Conservation (phyloP, 1,284 basidiomycete species). For the Spongispora temasekensis region DNA sequence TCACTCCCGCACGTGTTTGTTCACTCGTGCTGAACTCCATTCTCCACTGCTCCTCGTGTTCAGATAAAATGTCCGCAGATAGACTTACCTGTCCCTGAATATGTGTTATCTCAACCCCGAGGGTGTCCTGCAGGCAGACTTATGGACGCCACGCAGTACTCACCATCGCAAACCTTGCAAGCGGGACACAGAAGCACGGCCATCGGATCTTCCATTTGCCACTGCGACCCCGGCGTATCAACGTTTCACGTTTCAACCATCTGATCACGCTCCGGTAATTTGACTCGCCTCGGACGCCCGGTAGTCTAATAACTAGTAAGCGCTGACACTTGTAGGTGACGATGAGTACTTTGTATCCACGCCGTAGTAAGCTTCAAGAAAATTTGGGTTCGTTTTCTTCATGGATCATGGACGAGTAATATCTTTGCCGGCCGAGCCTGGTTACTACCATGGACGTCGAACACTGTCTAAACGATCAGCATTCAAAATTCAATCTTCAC, state of each 20-base stretch:
- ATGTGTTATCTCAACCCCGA: slow-evolving; percentile 7
- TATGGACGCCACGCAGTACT: slow-evolving; percentile 18
- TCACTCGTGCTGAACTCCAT: slow-evolving; percentile 12
- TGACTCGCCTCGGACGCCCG: no score
- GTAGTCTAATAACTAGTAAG: no score
- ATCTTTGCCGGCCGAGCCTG: no score
- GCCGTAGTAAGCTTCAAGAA: no score
- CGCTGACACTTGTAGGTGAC: no score
- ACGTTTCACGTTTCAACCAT: slow-evolving; percentile 11
- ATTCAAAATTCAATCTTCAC: no score
- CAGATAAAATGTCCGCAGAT: slow-evolving; percentile 1
- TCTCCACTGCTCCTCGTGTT: slow-evolving; percentile 19
- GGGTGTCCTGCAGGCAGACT: slow-evolving; percentile 28
- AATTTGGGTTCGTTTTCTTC: no score
- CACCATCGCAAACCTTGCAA: slow-evolving; percentile 9
- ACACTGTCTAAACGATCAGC: no score
- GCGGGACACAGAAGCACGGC: slow-evolving; percentile 15
- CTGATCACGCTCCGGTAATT: not conserved
- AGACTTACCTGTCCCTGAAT: slow-evolving; percentile 15
- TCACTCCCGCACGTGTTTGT: slow-evolving; percentile 22
- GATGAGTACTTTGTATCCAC: no score
- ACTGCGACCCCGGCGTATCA: slow-evolving; percentile 12
- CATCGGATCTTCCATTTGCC: slow-evolving; percentile 25
- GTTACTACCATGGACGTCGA: no score
- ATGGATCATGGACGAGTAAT: no score